Percentiles rank a stretch among this genome's conserved stretches.
These are phyloP conservation scores for Voacanga thouarsii DNA, from an alignment of 257 asterid species.

Conservation along the genomic window DNA sequence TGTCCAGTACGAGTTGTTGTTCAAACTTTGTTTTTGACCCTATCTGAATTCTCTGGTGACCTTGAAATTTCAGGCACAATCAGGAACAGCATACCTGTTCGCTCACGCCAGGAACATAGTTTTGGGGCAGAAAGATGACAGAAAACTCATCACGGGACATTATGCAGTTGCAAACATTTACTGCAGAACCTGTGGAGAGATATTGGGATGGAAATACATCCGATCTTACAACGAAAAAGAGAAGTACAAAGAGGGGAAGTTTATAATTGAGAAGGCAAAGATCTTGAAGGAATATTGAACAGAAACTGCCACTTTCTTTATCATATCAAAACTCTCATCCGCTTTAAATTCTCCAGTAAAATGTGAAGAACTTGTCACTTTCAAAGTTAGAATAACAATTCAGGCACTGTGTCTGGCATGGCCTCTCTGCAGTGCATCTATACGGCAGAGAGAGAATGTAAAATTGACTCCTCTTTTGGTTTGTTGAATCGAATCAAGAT, in stretches of 20 bases:
- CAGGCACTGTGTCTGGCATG: not conserved
- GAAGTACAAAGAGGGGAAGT: slow-evolving; percentile 32
- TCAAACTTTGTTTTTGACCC: not conserved
- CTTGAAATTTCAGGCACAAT: slow-evolving; percentile 21
- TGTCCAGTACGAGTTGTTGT: not conserved
- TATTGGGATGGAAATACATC: slow-evolving; percentile 37
- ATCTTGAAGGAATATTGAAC: slow-evolving; percentile 30
- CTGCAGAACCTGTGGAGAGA: slow-evolving; percentile 26
- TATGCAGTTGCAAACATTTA: slow-evolving; percentile 21
- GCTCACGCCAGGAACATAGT: slow-evolving; percentile 32
- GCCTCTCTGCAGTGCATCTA: not conserved
- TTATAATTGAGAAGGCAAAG: slow-evolving; percentile 31
- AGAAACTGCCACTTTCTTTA: not conserved
- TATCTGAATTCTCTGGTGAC: not conserved
- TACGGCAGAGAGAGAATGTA: not conserved
- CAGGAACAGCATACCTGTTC: slow-evolving; percentile 33
- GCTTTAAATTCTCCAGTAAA: not conserved
- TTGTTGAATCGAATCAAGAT: not conserved
- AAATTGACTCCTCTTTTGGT: not conserved
- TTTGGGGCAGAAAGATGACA: slow-evolving; percentile 32
- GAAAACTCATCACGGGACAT: slow-evolving; percentile 19
- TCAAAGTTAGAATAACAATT: not conserved
- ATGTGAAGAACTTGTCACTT: not conserved
- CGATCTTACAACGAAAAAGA: slow-evolving; percentile 29
- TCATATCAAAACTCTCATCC: not conserved